Base-by-base conservation (phyloP, 305 asterid species). In the Andrographis paniculata region DNA sequence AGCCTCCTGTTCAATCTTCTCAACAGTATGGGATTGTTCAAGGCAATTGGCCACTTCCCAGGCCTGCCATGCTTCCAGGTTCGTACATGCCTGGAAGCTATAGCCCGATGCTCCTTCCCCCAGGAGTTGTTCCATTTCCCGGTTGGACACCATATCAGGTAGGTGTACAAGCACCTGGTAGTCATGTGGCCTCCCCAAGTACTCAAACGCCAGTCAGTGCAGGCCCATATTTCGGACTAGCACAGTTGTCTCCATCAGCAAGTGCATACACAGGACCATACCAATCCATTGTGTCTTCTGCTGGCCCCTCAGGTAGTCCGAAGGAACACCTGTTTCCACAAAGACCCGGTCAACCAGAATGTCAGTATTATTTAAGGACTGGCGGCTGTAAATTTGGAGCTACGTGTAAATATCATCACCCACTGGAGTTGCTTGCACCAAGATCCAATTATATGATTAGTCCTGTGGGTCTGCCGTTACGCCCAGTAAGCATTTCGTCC, bases 121-220 rank as follows among this genome's bases (percentile, higher is more conserved):
- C 93, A 0, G 97, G 97, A 50, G 79, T 84, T 66, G 78, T 87
- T 58, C 75, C 94, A 5, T 47, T 81, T 61, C 75, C 88, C 14
- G 79, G 94, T 55, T 92, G 99, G 97, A 71, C 78, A 60, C 77
- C 97, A 17, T 84, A 79, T 66, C 79, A 76, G 68, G 95, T 92
- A 73, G 30, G 77, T 59, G 43, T 63, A 27, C 63, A 87, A 95
- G 88, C 74, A 55, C 78, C 86, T 27, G 71, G 61, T 56, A 73
- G 82, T 73, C 83, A 76, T 17, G 75, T 50, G 19, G 73, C 81
- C 46, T 52, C 87, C 24, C 79, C 76, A 21, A 68, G 74, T 58
- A 45, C 71, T 43, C 95, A 79, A 44, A 66, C 86, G 20, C 54
- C 81, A 18, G 67, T 60, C 59, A 94, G 84, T 46, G 73, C 74